These are phyloP conservation scores for Ehretia macrophylla DNA, from an alignment of 257 asterid species.

Conservation along the genomic window DNA sequence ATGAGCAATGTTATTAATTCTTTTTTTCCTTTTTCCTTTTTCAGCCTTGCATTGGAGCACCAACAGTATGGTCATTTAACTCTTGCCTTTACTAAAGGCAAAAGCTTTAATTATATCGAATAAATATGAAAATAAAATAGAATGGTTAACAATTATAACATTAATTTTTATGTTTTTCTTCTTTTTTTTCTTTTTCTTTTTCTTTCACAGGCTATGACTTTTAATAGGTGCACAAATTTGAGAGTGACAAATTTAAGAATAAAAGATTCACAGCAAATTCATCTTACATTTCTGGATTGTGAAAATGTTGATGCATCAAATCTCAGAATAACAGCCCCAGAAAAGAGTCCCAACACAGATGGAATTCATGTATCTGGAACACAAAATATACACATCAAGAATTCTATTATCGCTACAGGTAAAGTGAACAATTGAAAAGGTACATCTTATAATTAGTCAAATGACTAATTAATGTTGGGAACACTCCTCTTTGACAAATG, in stretches of 20 bases:
- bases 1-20: not conserved
- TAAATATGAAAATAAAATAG: too few species aligned
- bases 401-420: constrained; percentile 32
- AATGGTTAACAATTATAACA: too few species aligned
- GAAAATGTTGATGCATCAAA: constrained; percentile 22
- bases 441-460: not conserved
- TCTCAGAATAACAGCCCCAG: too few species aligned
- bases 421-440: too few species aligned
- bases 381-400: constrained; percentile 17
- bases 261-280: constrained; percentile 72
- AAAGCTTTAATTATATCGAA: too few species aligned
- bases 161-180: too few species aligned
- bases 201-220: constrained; percentile 58
- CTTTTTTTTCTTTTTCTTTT: not conserved
- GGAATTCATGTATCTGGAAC: too few species aligned
- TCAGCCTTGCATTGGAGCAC: constrained; percentile 35
- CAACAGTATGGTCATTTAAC: constrained; percentile 23
- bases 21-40: not conserved
- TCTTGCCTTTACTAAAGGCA: not conserved
- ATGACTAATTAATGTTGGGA: too few species aligned
- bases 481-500: too few species aligned
- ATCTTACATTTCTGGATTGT: constrained; percentile 19
- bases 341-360: too few species aligned
- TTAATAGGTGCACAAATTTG: constrained; percentile 54
- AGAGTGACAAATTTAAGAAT: constrained; percentile 41